Percentiles rank a stretch among this genome's conserved stretches.
Evolutionary conservation across 352 stramenopile genomes (phyloP).

Genomic region (Phytophthora palmivora): DNA sequence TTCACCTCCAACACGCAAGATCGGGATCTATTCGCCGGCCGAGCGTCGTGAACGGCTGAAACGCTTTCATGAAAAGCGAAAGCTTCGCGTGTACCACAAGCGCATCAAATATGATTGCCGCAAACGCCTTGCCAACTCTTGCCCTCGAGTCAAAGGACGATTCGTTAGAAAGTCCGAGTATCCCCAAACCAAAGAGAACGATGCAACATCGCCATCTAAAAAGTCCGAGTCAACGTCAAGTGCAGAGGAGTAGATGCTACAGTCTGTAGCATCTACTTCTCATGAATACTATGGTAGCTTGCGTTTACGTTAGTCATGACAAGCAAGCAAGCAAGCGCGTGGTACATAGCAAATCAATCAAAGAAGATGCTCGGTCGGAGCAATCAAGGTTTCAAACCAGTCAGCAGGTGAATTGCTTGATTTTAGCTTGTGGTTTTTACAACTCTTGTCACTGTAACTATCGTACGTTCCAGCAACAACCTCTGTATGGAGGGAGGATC

Average conservation of each 20-base stretch:
- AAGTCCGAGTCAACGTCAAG: conserved; percentile 20
- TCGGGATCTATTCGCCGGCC: conserved; percentile 69
- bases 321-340: conserved; percentile 13
- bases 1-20: conserved; percentile 37
- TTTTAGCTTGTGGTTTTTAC: conserved; percentile 25
- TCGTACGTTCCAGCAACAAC: conserved; percentile 11
- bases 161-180: conserved; percentile 57
- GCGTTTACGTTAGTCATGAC: conserved; percentile 19
- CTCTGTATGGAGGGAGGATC: conserved; percentile 1
- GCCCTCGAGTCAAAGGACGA: conserved; percentile 72
- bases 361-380: not conserved
- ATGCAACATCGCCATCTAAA: not conserved
- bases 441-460: conserved; percentile 26
- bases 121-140: conserved; percentile 72
- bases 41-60: conserved; percentile 59
- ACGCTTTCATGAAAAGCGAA: conserved; percentile 80
- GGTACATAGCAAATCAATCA: conserved; percentile 7
- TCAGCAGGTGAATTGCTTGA: conserved; percentile 24
- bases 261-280: not conserved
- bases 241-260: conserved; percentile 3
- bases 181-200: conserved; percentile 17
- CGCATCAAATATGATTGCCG: conserved; percentile 79
- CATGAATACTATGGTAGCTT: conserved; percentile 14
- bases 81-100: conserved; percentile 74
- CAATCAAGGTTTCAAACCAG: conserved; percentile 14